Base-by-base conservation (phyloP, 768 basidiomycete species). In the Serendipita sp. region DNA sequence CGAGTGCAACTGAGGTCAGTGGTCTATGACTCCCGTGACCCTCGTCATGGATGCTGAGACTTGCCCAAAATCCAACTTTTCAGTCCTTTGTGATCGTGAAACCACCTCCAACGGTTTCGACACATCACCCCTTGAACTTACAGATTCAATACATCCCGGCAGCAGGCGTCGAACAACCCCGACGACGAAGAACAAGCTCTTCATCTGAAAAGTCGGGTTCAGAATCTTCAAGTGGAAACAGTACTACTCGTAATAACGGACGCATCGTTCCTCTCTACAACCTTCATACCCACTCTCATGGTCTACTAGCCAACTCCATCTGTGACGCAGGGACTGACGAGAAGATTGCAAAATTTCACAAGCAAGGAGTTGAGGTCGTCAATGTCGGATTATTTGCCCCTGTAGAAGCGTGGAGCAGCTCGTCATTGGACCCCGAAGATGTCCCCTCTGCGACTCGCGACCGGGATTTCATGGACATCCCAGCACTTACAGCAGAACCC, bases 61-160 rank as follows among this genome's bases (percentile, higher is more conserved):
- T 18, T 46, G 45, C 45, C 18, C 45, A 54, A 11, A 11, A 54
- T 54, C 13, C 11, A 2, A n/a, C 32, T 54, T 54, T 28, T n/a
- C 24, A 94, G 92, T 89, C 88, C 0, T 92, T 93, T 76, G 88
- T 94, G 65, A 84, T 95, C 70, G 93, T 95, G 64, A 83, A 89
- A 58, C 92, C 92, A 3, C 92, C 92, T 2, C 90, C 91, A 0
- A 83, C 88, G 3, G 83, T 85, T 69, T 79, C 82, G n/a, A 11
- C 10, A 11, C 88, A 88, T 67, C 90, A 93, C 68, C 88, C 92
- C 0, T 78, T 94, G 48, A 93, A 94, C 72, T 78, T 95, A 0
- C 93, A 96, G 70, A 85, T 96, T 10, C 93, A 96, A 73, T 84
- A 95, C 48, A 86, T 95, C 1, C 89, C 89, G 4, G 86, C 85